phyloP scores from a whole-genome alignment of 768 basidiomycete genomes.

The Imleria badia region DNA sequence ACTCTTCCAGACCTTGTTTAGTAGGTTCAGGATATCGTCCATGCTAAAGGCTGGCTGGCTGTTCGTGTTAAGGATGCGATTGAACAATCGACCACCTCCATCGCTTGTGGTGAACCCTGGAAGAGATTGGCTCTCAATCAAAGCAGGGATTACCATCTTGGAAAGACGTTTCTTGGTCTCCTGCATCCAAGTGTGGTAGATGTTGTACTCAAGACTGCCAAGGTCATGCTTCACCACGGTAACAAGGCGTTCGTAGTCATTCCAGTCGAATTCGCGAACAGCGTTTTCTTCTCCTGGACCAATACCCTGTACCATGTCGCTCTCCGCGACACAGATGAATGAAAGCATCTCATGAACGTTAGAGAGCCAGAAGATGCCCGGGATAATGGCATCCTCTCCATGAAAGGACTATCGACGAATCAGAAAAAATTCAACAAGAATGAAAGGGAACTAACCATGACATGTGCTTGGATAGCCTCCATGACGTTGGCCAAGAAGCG shows the following conservation, averaged over 20 bases:
- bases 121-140: conserved; percentile 96
- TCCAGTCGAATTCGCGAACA: conserved; percentile 93
- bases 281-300: conserved; percentile 93
- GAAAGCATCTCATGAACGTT: conserved; percentile 99
- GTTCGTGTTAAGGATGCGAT: conserved; percentile 85
- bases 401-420: conserved; percentile 64
- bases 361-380: conserved; percentile 99
- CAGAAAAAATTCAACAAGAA: conserved; percentile 1
- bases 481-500: conserved; percentile 98
- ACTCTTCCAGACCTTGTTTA: conserved; percentile 98
- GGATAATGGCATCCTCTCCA: conserved; percentile 92
- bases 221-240: conserved; percentile 99
- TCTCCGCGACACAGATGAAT: conserved; percentile 98
- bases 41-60: conserved; percentile 90
- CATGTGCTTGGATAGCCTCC: conserved; percentile 96
- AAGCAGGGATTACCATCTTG: conserved; percentile 99
- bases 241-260: conserved; percentile 93
- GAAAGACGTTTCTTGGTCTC: conserved; percentile 94
- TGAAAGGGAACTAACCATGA: conserved; percentile 73
- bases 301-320: conserved; percentile 97
- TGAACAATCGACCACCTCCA: conserved; percentile 90
- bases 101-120: conserved; percentile 98
- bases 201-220: conserved; percentile 98
- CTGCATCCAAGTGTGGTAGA: conserved; percentile 99
- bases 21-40: conserved; percentile 95